phyloP scores from a whole-genome alignment of 768 basidiomycete species.

The Glaciozyma antarctica region DNA sequence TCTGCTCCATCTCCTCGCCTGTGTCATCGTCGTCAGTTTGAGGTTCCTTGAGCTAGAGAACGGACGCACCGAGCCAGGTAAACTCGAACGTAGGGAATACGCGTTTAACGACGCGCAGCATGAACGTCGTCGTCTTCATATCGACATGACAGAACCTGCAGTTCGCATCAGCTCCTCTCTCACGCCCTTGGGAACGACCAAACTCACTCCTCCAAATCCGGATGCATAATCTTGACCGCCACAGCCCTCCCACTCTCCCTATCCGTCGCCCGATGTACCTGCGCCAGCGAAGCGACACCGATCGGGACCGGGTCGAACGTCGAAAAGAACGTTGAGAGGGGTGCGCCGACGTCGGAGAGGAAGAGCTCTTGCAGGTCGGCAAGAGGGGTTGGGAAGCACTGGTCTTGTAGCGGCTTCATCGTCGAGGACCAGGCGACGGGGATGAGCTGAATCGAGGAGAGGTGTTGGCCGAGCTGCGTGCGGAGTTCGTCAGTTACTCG shows the following conservation, averaged over 20 bases:
- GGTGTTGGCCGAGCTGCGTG: conserved; percentile 60
- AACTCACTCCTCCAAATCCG: conserved; percentile 73
- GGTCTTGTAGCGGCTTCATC: conserved; percentile 63
- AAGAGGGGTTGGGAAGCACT: conserved; percentile 79
- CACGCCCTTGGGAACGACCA: neutral
- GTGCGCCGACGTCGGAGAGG: conserved; percentile 62
- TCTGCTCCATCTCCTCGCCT: conserved; percentile 82
- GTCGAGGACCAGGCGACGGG: conserved; percentile 57
- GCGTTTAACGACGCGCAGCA: conserved; percentile 71
- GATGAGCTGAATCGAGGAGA: conserved; percentile 54
- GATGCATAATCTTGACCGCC: conserved; percentile 82
- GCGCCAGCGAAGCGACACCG: conserved; percentile 90
- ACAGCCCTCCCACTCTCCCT: conserved; percentile 61
- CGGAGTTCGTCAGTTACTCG: neutral
- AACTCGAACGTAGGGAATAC: conserved; percentile 96
- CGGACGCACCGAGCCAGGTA: conserved; percentile 30
- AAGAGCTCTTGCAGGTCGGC: conserved; percentile 68
- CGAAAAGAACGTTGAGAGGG: conserved; percentile 65
- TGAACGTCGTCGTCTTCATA: conserved; percentile 39
- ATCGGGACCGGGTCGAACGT: conserved; percentile 80
- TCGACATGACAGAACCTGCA: conserved; percentile 55
- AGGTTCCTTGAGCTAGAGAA: neutral
- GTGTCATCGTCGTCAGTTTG: conserved; percentile 51
- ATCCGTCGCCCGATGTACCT: conserved; percentile 78
- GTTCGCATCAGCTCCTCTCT: neutral